A percentile compares a stretch with the other conserved stretches of the same genome.
These are phyloP conservation scores for Candida tallmaniae DNA, from an alignment of 805 yeast genomes.

Conservation along the genomic window DNA sequence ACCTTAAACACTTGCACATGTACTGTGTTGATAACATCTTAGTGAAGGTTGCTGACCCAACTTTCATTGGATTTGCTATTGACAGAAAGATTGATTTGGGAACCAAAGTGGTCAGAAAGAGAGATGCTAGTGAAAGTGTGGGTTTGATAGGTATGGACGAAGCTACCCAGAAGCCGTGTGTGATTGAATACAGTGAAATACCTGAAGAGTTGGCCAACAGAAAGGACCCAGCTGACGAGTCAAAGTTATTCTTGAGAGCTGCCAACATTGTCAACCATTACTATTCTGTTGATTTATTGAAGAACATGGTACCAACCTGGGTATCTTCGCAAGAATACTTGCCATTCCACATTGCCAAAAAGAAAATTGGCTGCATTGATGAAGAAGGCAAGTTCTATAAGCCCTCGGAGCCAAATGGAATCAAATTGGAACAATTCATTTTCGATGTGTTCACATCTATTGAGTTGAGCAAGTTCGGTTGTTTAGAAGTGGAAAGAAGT, in stretches of 20 bases:
- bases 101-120: constrained; percentile 92
- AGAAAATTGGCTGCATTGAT: constrained; percentile 70
- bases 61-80: constrained; percentile 80
- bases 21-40: constrained; percentile 94
- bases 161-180: constrained; percentile 64
- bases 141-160: constrained; percentile 81
- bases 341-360: constrained; percentile 94
- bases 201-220: constrained; percentile 66
- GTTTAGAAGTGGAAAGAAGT: constrained; percentile 81
- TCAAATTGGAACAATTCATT: constrained; percentile 93
- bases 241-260: constrained; percentile 70
- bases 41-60: constrained; percentile 91
- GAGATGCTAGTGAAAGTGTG: constrained; percentile 81
- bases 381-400: constrained; percentile 37
- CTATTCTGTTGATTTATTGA: constrained; percentile 75
- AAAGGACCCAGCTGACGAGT: constrained; percentile 48
- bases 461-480: constrained; percentile 69
- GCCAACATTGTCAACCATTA: constrained; percentile 98
- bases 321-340: constrained; percentile 55
- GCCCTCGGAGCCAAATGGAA: constrained; percentile 83
- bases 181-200: constrained; percentile 93
- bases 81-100: constrained; percentile 66
- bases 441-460: constrained; percentile 92
- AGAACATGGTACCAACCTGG: constrained; percentile 62
- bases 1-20: constrained; percentile 88